phyloP scores from a whole-genome alignment of 2,329 filamentous ascomycete species.

The Trichoderma sp. region DNA sequence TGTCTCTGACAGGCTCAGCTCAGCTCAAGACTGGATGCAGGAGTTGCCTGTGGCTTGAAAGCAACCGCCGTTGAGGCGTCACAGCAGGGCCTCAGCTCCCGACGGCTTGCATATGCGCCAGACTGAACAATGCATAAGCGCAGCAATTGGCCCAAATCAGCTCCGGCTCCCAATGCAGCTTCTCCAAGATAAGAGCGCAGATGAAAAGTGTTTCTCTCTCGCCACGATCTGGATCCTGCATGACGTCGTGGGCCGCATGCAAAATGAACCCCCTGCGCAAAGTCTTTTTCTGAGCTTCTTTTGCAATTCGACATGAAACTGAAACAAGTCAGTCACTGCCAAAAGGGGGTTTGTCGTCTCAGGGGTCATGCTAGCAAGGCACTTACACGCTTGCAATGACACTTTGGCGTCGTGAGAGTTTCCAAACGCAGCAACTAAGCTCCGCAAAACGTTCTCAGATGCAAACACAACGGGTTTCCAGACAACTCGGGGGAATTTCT shows the following conservation, averaged over 20 bases:
- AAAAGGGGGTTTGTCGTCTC: background rate
- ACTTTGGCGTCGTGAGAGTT: background rate
- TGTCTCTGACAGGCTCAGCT: background rate
- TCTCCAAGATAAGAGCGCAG: background rate
- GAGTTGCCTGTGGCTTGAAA: background rate
- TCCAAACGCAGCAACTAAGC: background rate
- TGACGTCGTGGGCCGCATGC: background rate
- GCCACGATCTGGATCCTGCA: background rate
- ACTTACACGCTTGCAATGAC: background rate
- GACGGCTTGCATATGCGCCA: slow-evolving; percentile 6
- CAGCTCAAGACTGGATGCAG: background rate
- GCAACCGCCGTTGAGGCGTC: background rate
- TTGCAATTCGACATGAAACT: background rate
- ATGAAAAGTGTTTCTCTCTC: background rate
- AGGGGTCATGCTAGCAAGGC: background rate
- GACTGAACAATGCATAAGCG: background rate
- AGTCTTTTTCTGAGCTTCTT: background rate
- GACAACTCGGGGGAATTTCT: background rate
- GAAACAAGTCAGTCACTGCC: background rate
- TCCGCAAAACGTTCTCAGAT: background rate
- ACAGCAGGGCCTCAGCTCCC: background rate
- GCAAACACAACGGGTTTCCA: background rate
- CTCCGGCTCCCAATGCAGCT: background rate
- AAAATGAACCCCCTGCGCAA: background rate
- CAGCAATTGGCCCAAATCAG: background rate